phyloP scores from a whole-genome alignment of 179 eudicot genomes.

The Patellifolia procumbens region DNA sequence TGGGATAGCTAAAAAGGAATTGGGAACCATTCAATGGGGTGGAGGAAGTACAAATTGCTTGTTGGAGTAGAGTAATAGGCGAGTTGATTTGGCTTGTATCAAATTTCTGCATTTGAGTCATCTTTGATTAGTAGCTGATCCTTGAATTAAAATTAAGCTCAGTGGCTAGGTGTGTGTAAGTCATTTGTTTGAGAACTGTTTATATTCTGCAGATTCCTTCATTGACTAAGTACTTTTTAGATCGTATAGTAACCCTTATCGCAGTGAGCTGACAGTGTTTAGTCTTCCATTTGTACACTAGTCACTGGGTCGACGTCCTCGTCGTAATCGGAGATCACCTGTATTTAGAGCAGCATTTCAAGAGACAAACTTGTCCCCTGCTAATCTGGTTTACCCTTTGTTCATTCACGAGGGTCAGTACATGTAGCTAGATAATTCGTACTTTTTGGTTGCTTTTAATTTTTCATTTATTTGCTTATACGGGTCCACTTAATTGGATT shows the following conservation, averaged over 20 bases:
- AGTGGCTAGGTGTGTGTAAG: background rate
- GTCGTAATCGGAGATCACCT: conserved; percentile 81
- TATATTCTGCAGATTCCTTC: background rate
- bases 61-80: background rate
- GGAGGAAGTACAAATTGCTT: too few relatives aligned
- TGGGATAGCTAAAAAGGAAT: too few relatives aligned
- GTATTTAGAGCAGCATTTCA: conserved; percentile 80
- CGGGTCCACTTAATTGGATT: background rate
- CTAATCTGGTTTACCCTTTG: conserved; percentile 91
- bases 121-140: background rate
- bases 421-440: background rate
- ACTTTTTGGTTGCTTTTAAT: background rate
- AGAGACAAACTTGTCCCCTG: conserved; percentile 81
- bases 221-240: background rate
- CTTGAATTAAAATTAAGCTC: background rate
- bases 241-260: background rate
- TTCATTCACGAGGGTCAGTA: conserved; percentile 92
- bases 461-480: background rate
- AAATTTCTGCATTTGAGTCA: background rate
- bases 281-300: conserved; percentile 20
- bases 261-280: conserved; percentile 16
- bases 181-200: background rate
- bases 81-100: background rate
- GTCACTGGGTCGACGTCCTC: conserved; percentile 72
- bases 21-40: too few relatives aligned